Base-by-base conservation (phyloP, 371 early-diverging fungal genomes). In the Rhizomucor miehei region DNA sequence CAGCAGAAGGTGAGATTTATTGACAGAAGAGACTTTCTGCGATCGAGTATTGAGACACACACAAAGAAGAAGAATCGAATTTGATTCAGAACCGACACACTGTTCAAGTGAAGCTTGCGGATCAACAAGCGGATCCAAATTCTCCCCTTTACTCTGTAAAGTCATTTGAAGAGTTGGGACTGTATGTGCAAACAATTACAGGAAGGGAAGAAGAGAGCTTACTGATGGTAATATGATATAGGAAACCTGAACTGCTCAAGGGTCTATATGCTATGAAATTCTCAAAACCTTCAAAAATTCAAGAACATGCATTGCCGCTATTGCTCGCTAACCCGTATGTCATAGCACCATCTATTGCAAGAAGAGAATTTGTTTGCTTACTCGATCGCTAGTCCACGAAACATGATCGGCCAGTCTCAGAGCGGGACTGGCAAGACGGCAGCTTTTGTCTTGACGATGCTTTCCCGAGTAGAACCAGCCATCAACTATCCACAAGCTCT, bases 241-340 rank as follows among this genome's bases (percentile, higher is more conserved):
- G 81, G 58, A 66, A 77, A 45, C 78, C 75, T 48, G 86, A 94
- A 40, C 74, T 98, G 38, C 77, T 96, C 48, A 92, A 93, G 71
- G 97, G 96, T 51, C 60, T 98, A 35, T 97, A 95, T 79, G 88
- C 83, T 54, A 93, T 95, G 94, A 89, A 89, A 43, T 97, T 92
- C 63, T 80, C 88, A 23, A 89, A 89, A 60, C 98, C 98, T 1
- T 93, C 94, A 29, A 94, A 93, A 66, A 95, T 99, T 66, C 98
- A 99, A 73, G 96, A 94, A 63, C 86, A 86, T 41, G 98, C 98
- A 6, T 79, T 99, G 6, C 97, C 98, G 3, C 66, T 97, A 50
- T 77, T 98, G 29, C 68, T 93, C 40, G 63, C 71, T 19, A 78
- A 86, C 61, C 95, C 91, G 80, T 84, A 77, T 48, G 77, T 49